phyloP scores from a whole-genome alignment of 2,329 filamentous ascomycete species.

The Exophiala sp. region DNA sequence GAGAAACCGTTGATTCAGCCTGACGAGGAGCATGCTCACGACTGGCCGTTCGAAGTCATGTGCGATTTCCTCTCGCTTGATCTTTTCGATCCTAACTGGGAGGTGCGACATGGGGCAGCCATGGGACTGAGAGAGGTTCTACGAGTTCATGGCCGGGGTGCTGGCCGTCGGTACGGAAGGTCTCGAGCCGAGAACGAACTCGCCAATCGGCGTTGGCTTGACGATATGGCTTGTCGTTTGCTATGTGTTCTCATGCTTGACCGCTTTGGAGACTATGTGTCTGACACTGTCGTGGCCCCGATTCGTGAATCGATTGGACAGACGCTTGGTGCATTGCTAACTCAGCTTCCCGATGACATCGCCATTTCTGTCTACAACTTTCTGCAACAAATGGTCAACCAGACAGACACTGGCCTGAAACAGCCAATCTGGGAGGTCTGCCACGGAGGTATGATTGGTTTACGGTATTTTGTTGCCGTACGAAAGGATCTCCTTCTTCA shows the following conservation, averaged over 20 bases:
- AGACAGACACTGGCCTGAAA: constrained; percentile 68
- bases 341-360: constrained; percentile 70
- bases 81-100: constrained; percentile 89
- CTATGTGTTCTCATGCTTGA: constrained; percentile 97
- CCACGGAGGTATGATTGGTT: constrained; percentile 94
- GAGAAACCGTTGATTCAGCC: constrained; percentile 82
- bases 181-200: constrained; percentile 66
- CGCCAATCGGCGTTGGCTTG: constrained; percentile 78
- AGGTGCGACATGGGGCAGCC: constrained; percentile 89
- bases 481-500: constrained; percentile 84
- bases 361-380: constrained; percentile 81
- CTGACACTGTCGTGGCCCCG: constrained; percentile 91
- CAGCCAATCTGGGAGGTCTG: constrained; percentile 86
- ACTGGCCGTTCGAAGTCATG: constrained; percentile 91
- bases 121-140: constrained; percentile 91
- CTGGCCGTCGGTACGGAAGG: constrained; percentile 69
- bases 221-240: constrained; percentile 89
- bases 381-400: constrained; percentile 85
- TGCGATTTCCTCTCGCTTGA: constrained; percentile 93
- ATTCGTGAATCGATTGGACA: constrained; percentile 95
- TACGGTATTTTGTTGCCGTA: constrained; percentile 91
- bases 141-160: constrained; percentile 82
- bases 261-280: constrained; percentile 94
- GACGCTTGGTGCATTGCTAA: constrained; percentile 80
- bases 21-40: constrained; percentile 69